Evolutionary conservation across 2,329 filamentous ascomycete species (phyloP).

Genomic region (Venturia aucupariae): DNA sequence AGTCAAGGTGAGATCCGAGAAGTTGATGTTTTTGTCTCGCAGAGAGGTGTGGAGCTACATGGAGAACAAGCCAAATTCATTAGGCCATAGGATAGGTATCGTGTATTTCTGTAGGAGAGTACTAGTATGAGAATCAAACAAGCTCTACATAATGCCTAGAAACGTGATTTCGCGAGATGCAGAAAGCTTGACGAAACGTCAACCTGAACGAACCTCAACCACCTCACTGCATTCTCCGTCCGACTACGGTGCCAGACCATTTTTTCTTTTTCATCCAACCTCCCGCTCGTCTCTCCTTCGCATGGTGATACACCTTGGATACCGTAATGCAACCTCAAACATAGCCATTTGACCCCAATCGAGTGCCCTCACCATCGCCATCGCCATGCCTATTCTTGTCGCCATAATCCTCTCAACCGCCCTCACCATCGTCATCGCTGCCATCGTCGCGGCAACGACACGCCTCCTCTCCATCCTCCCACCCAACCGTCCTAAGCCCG

Average conservation of each 20-base stretch:
- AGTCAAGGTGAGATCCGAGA: too few species aligned
- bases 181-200: not conserved
- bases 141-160: not conserved
- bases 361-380: not conserved
- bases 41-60: not conserved
- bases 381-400: slow-evolving; percentile 4
- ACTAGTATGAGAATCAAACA: too few species aligned
- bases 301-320: not conserved
- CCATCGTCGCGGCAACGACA: slow-evolving; percentile 22
- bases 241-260: too few species aligned
- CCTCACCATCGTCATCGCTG: slow-evolving; percentile 25
- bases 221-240: too few species aligned
- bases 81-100: not conserved
- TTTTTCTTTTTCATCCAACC: not conserved
- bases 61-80: not conserved
- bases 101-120: not conserved
- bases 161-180: not conserved
- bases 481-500: slow-evolving; percentile 20
- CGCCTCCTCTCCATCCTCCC: slow-evolving; percentile 34
- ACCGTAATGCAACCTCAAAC: not conserved
- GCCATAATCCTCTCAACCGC: slow-evolving; percentile 23
- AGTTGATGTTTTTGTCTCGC: too few species aligned
- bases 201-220: too few species aligned
- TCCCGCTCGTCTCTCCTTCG: not conserved
- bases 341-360: not conserved